Evolutionary conservation across 345 rosid genomes (phyloP), one percentile per base, ranked within the genome.

Genomic region (Salix dunnii): DNA sequence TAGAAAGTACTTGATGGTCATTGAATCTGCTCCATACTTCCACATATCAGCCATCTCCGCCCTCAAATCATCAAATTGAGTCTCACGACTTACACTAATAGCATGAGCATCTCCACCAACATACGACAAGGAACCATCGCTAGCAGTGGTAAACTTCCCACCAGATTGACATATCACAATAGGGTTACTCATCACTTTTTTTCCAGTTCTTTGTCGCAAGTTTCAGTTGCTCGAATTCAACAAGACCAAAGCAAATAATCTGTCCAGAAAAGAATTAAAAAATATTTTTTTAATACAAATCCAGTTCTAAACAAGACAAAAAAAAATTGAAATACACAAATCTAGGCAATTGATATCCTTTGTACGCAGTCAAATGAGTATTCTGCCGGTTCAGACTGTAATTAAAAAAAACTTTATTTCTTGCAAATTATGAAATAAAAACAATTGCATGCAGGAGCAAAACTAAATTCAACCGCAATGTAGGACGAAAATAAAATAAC

Each of bases 101-200:
- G 83, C 83, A 33, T 80, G 79, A 55, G 83, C 83, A 17, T 80
- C 83, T 70, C 83, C 83, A 21, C 83, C 83, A 6, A 73, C 13
- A 72, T 80, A 75, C 5, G 72, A 43, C 76, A 80, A 61, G 36
- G 72, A 64, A 18, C 83, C 76, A 76, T 80, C 79, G 36, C 76
- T 58, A 17, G 76, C 63, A 3, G 76, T 21, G 38, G 42, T 23
- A 61, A 80, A 80, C 65, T 71, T 72, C 55, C 83, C 83, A 51
- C 83, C 76, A 13, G 79, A 80, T 63, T 76, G 83, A 46, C 83
- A 80, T 48, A 80, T 67, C 25, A 67, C 73, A 67, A 80, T 80
- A 68, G 76, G 68, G 61, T 40, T 71, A 49, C 60, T 72, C 27
- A 16, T 48, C 10, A 53, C n/a, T 74, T 61, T 68, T 58, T 73